Conservation (phyloP, 495 filamentous ascomycete genomes). For the Hyaloscypha finlandica region DNA sequence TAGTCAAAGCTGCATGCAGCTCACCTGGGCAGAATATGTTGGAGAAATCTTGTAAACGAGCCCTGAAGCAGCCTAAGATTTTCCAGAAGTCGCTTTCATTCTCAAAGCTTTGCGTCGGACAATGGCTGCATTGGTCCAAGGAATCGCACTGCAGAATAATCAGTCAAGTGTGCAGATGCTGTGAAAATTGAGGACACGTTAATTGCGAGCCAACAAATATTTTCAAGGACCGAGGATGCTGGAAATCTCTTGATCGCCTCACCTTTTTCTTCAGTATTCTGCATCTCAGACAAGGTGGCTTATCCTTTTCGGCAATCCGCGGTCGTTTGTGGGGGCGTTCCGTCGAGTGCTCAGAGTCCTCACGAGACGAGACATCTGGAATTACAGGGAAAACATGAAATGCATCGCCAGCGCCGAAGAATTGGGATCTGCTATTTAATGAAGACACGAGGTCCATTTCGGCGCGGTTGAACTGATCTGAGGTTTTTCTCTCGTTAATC, state of each 20-base stretch:
- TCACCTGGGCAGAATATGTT: constrained; percentile 17
- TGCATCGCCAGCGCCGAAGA: neutral
- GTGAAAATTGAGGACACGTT: neutral
- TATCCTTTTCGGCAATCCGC: constrained; percentile 6
- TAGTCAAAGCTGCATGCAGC: neutral
- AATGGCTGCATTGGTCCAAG: constrained; percentile 22
- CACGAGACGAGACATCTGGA: neutral
- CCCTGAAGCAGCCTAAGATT: constrained; percentile 23
- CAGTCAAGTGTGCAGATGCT: neutral
- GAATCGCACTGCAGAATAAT: constrained; percentile 15
- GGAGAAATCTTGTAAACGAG: constrained; percentile 13
- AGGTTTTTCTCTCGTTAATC: neutral
- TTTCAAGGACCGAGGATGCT: neutral
- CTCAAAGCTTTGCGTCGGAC: constrained; percentile 23
- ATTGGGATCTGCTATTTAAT: neutral
- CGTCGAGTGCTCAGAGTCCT: neutral
- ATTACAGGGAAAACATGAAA: neutral
- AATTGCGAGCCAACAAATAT: neutral
- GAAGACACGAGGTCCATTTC: neutral
- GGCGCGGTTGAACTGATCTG: neutral
- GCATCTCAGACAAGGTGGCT: constrained; percentile 25
- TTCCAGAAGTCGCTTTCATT: constrained; percentile 27
- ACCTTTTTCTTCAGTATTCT: constrained; percentile 29
- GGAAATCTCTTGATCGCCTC: neutral
- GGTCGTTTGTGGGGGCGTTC: neutral